These are phyloP conservation scores for Sclerotinia minor DNA, from an alignment of 2,329 filamentous ascomycete genomes.

Conservation along the genomic window DNA sequence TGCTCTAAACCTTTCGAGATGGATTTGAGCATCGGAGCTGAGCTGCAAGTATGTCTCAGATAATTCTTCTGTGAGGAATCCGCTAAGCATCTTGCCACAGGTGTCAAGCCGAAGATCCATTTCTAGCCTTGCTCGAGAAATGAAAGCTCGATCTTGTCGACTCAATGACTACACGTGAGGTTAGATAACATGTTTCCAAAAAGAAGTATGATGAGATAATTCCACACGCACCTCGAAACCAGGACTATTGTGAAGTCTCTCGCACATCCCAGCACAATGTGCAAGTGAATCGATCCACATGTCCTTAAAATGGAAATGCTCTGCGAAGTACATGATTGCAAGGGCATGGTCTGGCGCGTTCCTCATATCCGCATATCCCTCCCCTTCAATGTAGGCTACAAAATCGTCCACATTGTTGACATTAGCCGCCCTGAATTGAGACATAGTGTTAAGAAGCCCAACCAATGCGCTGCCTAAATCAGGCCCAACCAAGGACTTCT, in stretches of 20 bases:
- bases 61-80: constrained; percentile 71
- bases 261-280: constrained; percentile 77
- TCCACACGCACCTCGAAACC: constrained; percentile 59
- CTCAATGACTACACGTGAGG: constrained; percentile 47
- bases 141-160: constrained; percentile 60
- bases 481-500: constrained; percentile 65
- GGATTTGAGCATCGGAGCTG: constrained; percentile 57
- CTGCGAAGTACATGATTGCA: constrained; percentile 66
- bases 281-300: constrained; percentile 73
- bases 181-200: constrained; percentile 18
- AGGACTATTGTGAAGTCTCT: constrained; percentile 54
- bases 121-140: constrained; percentile 62
- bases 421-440: constrained; percentile 56
- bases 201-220: neutral
- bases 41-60: constrained; percentile 67
- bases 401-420: constrained; percentile 62
- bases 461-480: constrained; percentile 65
- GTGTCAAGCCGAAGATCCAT: constrained; percentile 63
- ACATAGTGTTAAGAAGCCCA: constrained; percentile 64
- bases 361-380: constrained; percentile 68
- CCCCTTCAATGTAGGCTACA: constrained; percentile 63
- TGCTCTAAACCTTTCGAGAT: constrained; percentile 71
- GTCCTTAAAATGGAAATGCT: constrained; percentile 61
- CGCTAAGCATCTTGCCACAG: constrained; percentile 59
- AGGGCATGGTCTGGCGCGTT: constrained; percentile 68